Base-by-base conservation (phyloP, 768 basidiomycete genomes). In the Tricholoma flavovirens region DNA sequence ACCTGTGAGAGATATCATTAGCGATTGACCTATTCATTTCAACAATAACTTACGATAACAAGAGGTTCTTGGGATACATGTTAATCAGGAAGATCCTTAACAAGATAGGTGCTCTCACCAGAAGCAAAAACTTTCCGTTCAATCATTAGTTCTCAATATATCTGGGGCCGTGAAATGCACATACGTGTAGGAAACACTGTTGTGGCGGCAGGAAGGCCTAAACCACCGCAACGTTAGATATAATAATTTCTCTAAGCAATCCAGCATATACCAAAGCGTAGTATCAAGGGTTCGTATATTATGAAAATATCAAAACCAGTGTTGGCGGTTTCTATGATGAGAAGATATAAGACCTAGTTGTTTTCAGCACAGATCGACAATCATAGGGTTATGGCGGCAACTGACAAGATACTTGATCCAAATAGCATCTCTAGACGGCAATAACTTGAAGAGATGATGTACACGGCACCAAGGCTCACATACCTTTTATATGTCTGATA, bases 261-360 rank as follows among this genome's bases (percentile, higher is more conserved):
- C 19, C 19, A 24, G 2, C 19, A 56, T 62, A 12, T 42, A 72
- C 75, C 75, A 57, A 66, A 74, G 15, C 69, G 64, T 12, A 73
- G 61, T 17, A 77, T 66, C 15, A 77, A 59, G 11, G 74, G 75
- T 57, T 77, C 69, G 52, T 73, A 77, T 55, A 74, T 64, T 43
- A 75, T 65, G 10, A 62, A 71, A 30, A 75, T 73, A 54, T 71
- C 69, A 35, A 69, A 67, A 0, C 48, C 68, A 1, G 73, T 73
- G 53, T 77, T 77, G 36, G 62, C 38, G 0, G 71, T 71, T 60
- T 77, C 75, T 8, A 69, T 57, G 21, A 73, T 53, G 30, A 75
- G 66, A 7, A 74, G 62, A 54, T 71, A 75, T 14, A 62, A 26
- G 10, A 73, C 60, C 72, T 73, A 7, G 50, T 12, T 4, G 14